These are phyloP conservation scores for Exsudoporus frostii DNA, from an alignment of 768 basidiomycete genomes.

Conservation along the genomic window DNA sequence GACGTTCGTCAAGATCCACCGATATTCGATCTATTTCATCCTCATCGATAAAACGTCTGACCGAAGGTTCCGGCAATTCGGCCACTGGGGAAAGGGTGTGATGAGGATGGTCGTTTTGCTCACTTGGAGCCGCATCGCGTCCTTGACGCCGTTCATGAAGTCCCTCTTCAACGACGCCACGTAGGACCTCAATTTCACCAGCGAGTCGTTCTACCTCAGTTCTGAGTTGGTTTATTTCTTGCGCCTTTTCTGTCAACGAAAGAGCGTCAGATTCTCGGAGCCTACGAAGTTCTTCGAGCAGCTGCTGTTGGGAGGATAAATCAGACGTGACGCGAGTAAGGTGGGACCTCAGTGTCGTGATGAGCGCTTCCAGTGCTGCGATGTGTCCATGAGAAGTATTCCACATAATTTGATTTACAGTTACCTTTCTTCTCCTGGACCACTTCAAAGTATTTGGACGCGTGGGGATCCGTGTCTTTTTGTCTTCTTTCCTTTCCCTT, in stretches of 20 bases:
- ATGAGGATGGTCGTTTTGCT: slow-evolving; percentile 1
- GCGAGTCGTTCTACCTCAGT: slow-evolving; percentile 78
- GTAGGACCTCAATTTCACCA: slow-evolving; percentile 83
- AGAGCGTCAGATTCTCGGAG: slow-evolving; percentile 61
- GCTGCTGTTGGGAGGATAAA: slow-evolving; percentile 68
- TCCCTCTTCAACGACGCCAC: slow-evolving; percentile 84
- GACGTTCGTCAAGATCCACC: slow-evolving; percentile 63
- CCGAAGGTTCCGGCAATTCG: slow-evolving; percentile 7
- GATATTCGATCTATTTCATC: slow-evolving; percentile 63
- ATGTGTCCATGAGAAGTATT: slow-evolving; percentile 11
- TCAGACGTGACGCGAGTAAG: slow-evolving; percentile 76
- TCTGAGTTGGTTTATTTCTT: slow-evolving; percentile 65
- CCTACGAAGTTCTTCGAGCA: slow-evolving; percentile 62
- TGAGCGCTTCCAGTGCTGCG: slow-evolving; percentile 77
- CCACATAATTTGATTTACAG: slow-evolving; percentile 4
- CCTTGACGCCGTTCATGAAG: slow-evolving; percentile 65
- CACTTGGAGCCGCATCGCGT: slow-evolving; percentile 38
- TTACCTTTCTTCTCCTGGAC: slow-evolving; percentile 89
- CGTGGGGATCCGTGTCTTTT: slow-evolving; percentile 37
- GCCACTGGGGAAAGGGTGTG: not conserved
- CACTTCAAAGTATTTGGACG: slow-evolving; percentile 64
- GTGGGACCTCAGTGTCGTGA: slow-evolving; percentile 69
- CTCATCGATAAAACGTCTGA: slow-evolving; percentile 46
- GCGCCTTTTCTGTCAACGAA: slow-evolving; percentile 54
- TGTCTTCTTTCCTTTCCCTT: slow-evolving; percentile 29